phyloP scores from a whole-genome alignment of 1,284 basidiomycete genomes.

The Melampsora americana region DNA sequence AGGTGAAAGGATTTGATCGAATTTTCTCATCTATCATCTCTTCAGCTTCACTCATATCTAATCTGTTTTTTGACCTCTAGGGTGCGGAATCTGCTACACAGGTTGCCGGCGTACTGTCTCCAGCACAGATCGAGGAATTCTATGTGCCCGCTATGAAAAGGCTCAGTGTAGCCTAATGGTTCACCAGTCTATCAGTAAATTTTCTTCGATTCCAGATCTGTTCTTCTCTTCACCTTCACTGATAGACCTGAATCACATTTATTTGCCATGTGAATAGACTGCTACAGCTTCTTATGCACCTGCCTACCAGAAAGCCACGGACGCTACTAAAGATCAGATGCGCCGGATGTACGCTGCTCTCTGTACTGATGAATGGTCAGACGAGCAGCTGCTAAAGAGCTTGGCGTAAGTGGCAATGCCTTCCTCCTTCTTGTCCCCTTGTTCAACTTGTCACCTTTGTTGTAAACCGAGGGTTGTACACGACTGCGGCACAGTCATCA shows the following conservation, averaged over 20 bases:
- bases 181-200: slow-evolving; percentile 67
- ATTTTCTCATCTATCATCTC: no score
- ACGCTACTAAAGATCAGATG: slow-evolving; percentile 73
- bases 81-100: slow-evolving; percentile 97
- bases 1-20: slow-evolving; percentile 66
- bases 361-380: slow-evolving; percentile 99
- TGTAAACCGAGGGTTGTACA: no score
- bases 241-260: neutral
- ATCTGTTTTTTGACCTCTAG: slow-evolving; percentile 57
- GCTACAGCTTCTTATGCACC: slow-evolving; percentile 90
- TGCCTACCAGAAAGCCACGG: slow-evolving; percentile 75
- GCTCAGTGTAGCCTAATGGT: slow-evolving; percentile 93
- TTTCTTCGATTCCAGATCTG: neutral
- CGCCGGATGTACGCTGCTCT: no score
- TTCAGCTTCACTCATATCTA: slow-evolving; percentile 4
- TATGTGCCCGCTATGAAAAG: no score
- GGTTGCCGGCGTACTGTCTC: no score
- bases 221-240: neutral
- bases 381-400: slow-evolving; percentile 90
- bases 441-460: no score
- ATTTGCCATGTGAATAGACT: slow-evolving; percentile 81
- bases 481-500: no score
- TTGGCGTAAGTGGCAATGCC: slow-evolving; percentile 69
- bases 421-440: no score
- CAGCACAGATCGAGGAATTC: no score